phyloP scores from a whole-genome alignment of 176 grass and related monocot species.

The Otatea glauca region DNA sequence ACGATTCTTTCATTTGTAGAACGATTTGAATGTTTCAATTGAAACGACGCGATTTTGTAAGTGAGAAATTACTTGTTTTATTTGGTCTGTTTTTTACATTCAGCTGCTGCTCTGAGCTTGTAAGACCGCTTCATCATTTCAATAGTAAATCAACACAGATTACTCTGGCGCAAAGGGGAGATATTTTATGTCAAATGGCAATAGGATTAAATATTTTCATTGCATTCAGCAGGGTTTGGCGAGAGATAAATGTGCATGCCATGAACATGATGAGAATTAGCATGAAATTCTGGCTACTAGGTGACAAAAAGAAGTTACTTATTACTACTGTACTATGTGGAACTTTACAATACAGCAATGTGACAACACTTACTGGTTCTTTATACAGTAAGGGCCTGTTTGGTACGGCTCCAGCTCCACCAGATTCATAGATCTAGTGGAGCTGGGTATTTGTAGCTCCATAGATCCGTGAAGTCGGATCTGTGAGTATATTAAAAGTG shows the following conservation, averaged over 20 bases:
- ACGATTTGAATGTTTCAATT: neutral
- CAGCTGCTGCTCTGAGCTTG: neutral
- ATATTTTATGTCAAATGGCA: neutral
- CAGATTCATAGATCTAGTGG: too few relatives aligned
- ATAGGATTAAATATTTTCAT: neutral
- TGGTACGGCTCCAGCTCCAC: too few relatives aligned
- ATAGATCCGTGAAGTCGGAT: too few relatives aligned
- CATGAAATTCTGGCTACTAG: neutral
- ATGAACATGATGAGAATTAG: neutral
- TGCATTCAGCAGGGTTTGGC: conserved; percentile 6
- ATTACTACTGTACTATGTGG: neutral
- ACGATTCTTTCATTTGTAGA: neutral
- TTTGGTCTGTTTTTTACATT: neutral
- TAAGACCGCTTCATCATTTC: neutral
- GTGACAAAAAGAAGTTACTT: neutral
- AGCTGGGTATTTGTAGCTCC: too few relatives aligned
- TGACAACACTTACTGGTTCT: neutral
- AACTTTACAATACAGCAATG: neutral
- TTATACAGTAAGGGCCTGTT: too few relatives aligned
- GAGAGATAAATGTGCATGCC: neutral
- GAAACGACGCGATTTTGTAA: neutral
- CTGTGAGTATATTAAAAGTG: too few relatives aligned
- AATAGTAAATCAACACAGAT: neutral
- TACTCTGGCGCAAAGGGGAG: neutral
- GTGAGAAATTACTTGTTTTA: neutral